phyloP scores from a whole-genome alignment of 192 early-diverging fungal genomes.

The Dimargaris verticillata region DNA sequence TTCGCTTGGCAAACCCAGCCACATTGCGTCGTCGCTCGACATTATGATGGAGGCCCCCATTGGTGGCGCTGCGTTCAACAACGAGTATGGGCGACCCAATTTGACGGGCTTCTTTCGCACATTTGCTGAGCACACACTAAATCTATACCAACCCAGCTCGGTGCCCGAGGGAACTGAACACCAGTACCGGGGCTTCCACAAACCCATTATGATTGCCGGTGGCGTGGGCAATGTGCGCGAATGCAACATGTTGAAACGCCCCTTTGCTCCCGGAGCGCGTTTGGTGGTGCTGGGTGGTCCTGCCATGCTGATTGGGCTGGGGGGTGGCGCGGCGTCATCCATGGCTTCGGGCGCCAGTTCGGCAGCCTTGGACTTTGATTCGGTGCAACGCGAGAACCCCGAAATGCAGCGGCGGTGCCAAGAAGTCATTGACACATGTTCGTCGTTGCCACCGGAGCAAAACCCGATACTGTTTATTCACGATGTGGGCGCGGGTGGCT shows the following conservation, averaged over 20 bases:
- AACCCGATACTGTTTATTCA: conserved; percentile 90
- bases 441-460: conserved; percentile 41
- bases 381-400: conserved; percentile 97
- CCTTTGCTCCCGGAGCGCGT: conserved; percentile 60
- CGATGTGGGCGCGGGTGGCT: conserved; percentile 97
- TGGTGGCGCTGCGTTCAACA: conserved; percentile 97
- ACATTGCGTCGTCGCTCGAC: conserved; percentile 81
- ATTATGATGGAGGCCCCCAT: conserved; percentile 98
- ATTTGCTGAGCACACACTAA: conserved; percentile 33
- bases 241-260: conserved; percentile 74
- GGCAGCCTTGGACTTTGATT: conserved; percentile 87
- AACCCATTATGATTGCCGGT: conserved; percentile 99
- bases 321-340: conserved; percentile 96
- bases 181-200: conserved; percentile 92
- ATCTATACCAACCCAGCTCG: conserved; percentile 12
- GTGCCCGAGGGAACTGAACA: background rate
- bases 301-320: conserved; percentile 95
- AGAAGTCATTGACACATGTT: conserved; percentile 93
- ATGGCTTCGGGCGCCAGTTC: conserved; percentile 77
- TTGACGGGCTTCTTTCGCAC: conserved; percentile 97
- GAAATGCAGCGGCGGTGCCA: conserved; percentile 98
- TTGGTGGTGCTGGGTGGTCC: conserved; percentile 92
- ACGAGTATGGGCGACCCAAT: conserved; percentile 94
- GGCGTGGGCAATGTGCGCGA: conserved; percentile 87
- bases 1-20: conserved; percentile 66